Conservation (phyloP, 2,329 filamentous ascomycete species). For the Ascochyta lentis region DNA sequence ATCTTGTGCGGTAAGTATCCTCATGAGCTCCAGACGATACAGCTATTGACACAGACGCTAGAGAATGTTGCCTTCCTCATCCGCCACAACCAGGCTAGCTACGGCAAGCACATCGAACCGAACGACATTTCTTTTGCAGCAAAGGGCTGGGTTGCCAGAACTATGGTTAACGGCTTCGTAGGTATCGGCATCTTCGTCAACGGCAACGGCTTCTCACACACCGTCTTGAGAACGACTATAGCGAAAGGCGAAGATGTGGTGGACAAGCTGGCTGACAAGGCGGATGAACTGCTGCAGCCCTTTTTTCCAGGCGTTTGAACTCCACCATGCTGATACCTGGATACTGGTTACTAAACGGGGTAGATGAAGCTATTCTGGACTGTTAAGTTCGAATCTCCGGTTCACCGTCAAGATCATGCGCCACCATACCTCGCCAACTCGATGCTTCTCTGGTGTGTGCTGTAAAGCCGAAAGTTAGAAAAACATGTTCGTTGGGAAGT, state of each 20-base stretch:
- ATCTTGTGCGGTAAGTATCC: constrained; percentile 10
- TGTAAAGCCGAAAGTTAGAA: too few species aligned
- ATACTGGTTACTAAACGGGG: too few species aligned
- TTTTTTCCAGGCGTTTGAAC: constrained; percentile 8
- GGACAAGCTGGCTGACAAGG: constrained; percentile 6
- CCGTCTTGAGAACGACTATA: not conserved
- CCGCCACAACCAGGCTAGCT: constrained; percentile 16
- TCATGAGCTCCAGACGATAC: too few species aligned
- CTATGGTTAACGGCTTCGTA: not conserved
- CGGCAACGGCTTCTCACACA: constrained; percentile 17
- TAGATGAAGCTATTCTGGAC: too few species aligned
- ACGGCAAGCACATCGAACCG: constrained; percentile 14
- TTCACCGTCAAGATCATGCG: too few species aligned
- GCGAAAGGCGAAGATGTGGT: constrained; percentile 3
- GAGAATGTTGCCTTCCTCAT: constrained; percentile 23
- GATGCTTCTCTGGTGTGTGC: too few species aligned
- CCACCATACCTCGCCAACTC: too few species aligned
- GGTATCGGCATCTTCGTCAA: constrained; percentile 17
- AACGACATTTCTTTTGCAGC: constrained; percentile 10
- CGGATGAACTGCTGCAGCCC: constrained; percentile 1
- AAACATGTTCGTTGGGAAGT: too few species aligned
- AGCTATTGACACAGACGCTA: not conserved
- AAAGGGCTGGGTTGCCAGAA: constrained; percentile 10
- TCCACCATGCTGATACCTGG: too few species aligned
- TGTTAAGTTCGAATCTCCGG: too few species aligned